Conservation (phyloP, 768 basidiomycete species). For the Boletus rubropictus region DNA sequence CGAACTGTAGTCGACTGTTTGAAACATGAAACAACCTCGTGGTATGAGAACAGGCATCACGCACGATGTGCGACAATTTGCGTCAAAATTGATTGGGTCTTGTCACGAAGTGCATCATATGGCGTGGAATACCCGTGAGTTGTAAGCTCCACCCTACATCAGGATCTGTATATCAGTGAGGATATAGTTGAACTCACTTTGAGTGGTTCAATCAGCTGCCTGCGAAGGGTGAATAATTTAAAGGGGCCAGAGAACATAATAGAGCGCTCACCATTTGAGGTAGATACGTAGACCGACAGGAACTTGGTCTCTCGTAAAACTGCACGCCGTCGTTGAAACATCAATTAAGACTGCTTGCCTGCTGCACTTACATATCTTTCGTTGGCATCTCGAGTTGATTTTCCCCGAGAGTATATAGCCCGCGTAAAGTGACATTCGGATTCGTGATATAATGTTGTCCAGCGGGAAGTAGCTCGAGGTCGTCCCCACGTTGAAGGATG, state of each 20-base stretch:
- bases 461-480: conserved; percentile 70
- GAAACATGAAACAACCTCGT: not conserved
- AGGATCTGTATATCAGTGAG: conserved; percentile 35
- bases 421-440: conserved; percentile 76
- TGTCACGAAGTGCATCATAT: conserved; percentile 72
- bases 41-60: conserved; percentile 16
- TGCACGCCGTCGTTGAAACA: conserved; percentile 20
- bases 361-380: conserved; percentile 64
- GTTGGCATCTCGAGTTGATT: conserved; percentile 85
- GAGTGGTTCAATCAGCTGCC: conserved; percentile 49
- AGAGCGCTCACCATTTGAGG: conserved; percentile 57
- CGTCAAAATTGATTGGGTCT: conserved; percentile 81
- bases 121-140: conserved; percentile 83
- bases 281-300: conserved; percentile 81
- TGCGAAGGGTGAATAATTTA: conserved; percentile 8
- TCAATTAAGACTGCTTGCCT: not conserved
- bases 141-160: conserved; percentile 49
- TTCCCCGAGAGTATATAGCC: conserved; percentile 75
- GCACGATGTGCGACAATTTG: conserved; percentile 78
- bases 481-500: conserved; percentile 75
- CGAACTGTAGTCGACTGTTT: conserved; percentile 46
- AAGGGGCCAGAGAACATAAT: not conserved
- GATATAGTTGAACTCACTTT: conserved; percentile 28
- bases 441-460: conserved; percentile 84
- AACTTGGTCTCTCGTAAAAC: conserved; percentile 83